Evolutionary conservation across 306 rosid genomes (phyloP), one percentile per base, ranked within the genome.

Genomic region (Oxytropis ochrocephala): DNA sequence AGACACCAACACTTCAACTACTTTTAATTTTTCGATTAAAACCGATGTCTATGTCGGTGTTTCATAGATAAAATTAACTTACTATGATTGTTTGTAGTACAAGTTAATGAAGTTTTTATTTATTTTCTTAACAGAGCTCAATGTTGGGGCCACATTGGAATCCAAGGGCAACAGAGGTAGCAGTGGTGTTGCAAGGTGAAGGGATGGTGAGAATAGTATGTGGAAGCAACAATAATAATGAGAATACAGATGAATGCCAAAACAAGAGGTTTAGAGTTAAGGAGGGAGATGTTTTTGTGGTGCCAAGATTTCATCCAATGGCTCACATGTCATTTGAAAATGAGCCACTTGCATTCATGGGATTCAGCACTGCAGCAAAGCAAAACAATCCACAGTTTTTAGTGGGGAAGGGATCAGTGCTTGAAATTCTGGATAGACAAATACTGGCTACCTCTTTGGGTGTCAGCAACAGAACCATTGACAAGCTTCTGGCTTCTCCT

Each of bases 131-230:
- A 16, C 5, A 90, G 98, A 91, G 88, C 11, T 81, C 97, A n/a
- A 88, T 90, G 86, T 59, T 93, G 97, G 98, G 85, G 56, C 98
- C 98, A 5, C 98, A 90, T 68, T 93, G 96, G 97, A 90, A 93
- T 73, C 94, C 90, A 48, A 72, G 55, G 72, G 94, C 94, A 56
- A 69, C 84, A 7, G 97, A 93, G 91, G 71, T 90, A 38, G 76
- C 85, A 30, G 68, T 90, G 41, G 94, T 79, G 13, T 36, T 87
- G 63, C 65, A 84, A 1, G 96, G 97, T 44, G 48, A 74, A 74
- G 98, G 98, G 43, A 89, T 94, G 92, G 88, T 88, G 18, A 67
- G 88, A 46, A 83, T 73, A 14, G 84, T 85, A 2, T 84, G 92
- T 77, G 80, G 96, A 41, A 70, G 69, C 13, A 81, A 83, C 83